A percentile compares a stretch with the other conserved stretches of the same genome.
Evolutionary conservation across 2,329 filamentous ascomycete species (phyloP).

Genomic region (Ophioceras dolichostomum): DNA sequence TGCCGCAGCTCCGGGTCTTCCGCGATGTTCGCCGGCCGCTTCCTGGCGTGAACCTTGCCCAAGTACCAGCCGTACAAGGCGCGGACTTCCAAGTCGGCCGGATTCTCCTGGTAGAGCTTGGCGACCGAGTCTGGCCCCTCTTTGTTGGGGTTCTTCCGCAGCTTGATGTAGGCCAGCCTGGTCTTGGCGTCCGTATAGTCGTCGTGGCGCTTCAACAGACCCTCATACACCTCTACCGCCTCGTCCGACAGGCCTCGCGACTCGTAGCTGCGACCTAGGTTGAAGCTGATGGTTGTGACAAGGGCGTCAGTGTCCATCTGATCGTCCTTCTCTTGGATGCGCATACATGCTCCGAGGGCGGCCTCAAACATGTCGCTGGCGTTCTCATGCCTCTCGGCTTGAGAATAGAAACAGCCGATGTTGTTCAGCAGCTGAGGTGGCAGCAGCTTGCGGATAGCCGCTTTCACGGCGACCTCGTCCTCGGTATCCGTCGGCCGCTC

Average conservation of each 20-base stretch:
- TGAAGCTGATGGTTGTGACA: conserved; percentile 94
- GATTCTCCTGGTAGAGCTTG: conserved; percentile 74
- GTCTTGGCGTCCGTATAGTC: conserved; percentile 90
- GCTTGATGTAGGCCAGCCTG: conserved; percentile 78
- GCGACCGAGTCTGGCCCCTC: conserved; percentile 79
- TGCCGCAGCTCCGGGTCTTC: conserved; percentile 89
- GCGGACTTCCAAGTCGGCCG: conserved; percentile 79
- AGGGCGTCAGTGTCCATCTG: conserved; percentile 78
- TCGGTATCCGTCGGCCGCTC: conserved; percentile 49
- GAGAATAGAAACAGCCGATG: conserved; percentile 91
- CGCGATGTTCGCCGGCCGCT: conserved; percentile 64
- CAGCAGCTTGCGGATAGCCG: conserved; percentile 60
- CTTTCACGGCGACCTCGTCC: conserved; percentile 47
- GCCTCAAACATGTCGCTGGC: conserved; percentile 85
- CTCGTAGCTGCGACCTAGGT: conserved; percentile 88
- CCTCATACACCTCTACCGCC: conserved; percentile 80
- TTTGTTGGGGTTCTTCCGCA: conserved; percentile 68
- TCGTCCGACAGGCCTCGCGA: conserved; percentile 68
- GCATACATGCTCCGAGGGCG: conserved; percentile 79
- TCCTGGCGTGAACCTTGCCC: conserved; percentile 68
- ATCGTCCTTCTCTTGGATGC: conserved; percentile 59
- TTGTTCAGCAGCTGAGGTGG: conserved; percentile 93
- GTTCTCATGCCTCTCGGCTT: conserved; percentile 66
- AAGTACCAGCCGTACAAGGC: conserved; percentile 93
- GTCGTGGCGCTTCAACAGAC: conserved; percentile 68